Evolutionary conservation across 2,329 filamentous ascomycete genomes (phyloP).

Genomic region (Emydomyces testavorans): DNA sequence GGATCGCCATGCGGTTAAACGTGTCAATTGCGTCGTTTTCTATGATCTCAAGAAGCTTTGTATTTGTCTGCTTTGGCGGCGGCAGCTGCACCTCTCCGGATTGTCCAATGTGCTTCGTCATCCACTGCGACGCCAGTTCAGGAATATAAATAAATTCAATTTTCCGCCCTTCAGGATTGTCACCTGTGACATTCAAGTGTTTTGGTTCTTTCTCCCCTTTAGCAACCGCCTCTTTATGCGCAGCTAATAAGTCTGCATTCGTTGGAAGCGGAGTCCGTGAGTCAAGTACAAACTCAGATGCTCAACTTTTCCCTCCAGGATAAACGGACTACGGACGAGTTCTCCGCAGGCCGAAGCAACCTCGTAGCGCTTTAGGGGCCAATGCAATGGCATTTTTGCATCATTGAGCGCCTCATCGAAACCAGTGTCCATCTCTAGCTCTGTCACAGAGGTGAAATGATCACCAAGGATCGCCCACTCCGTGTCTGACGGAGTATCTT

Average conservation of each 20-base stretch:
- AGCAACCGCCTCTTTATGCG: slow-evolving; percentile 15
- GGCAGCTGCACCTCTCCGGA: too few relatives aligned
- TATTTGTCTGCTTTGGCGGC: slow-evolving; percentile 8
- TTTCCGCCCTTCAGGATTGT: slow-evolving; percentile 5
- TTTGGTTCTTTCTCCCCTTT: slow-evolving; percentile 16
- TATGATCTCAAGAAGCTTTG: slow-evolving; percentile 21
- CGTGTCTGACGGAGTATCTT: slow-evolving; percentile 18
- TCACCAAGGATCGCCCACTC: slow-evolving; percentile 21
- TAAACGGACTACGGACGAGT: slow-evolving; percentile 16
- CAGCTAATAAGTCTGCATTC: slow-evolving; percentile 12
- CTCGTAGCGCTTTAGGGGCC: slow-evolving; percentile 19
- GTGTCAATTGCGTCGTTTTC: slow-evolving; percentile 22
- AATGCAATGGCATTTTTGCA: slow-evolving; percentile 19
- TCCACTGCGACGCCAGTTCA: slow-evolving; percentile 13
- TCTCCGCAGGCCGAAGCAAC: slow-evolving; percentile 16
- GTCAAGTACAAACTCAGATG: slow-evolving; percentile 19
- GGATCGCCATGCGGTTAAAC: slow-evolving; percentile 18
- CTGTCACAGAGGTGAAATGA: slow-evolving; percentile 18
- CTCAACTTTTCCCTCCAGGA: slow-evolving; percentile 18
- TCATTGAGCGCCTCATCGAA: slow-evolving; percentile 21
- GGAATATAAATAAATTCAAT: slow-evolving; percentile 16
- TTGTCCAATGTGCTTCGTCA: slow-evolving; percentile 7
- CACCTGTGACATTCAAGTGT: slow-evolving; percentile 5
- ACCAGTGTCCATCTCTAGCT: slow-evolving; percentile 18
- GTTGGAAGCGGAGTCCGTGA: slow-evolving; percentile 19